Conservation (phyloP, 176 grass and related monocot genomes). For the Ensete glaucum region DNA sequence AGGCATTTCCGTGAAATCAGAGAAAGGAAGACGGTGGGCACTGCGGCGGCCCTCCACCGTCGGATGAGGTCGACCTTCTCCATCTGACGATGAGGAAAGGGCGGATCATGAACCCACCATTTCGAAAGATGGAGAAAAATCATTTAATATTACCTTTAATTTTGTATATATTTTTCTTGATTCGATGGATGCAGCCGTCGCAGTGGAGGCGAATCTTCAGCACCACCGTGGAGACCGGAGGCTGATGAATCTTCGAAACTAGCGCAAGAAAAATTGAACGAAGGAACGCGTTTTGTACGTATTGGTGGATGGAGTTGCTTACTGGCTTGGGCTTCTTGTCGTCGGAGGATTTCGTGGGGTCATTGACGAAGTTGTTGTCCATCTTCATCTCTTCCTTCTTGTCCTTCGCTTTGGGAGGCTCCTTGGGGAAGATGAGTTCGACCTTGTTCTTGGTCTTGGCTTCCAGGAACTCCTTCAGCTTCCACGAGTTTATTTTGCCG, state of each 20-base stretch:
- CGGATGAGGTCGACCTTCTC: too few relatives aligned
- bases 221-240: constrained; percentile 33
- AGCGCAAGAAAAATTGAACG: background rate
- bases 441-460: constrained; percentile 42
- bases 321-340: constrained; percentile 38
- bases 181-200: constrained; percentile 40
- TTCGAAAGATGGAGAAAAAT: background rate
- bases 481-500: constrained; percentile 35
- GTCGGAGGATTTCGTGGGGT: too few relatives aligned
- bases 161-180: constrained; percentile 32
- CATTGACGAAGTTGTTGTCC: background rate
- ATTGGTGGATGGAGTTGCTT: background rate
- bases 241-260: constrained; percentile 7
- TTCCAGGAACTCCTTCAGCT: constrained; percentile 60
- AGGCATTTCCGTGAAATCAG: background rate
- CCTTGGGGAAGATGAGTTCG: constrained; percentile 53
- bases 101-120: too few relatives aligned
- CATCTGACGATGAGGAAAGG: too few relatives aligned
- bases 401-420: constrained; percentile 29
- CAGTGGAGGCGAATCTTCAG: constrained; percentile 56
- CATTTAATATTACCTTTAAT: constrained; percentile 38
- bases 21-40: background rate
- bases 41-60: too few relatives aligned
- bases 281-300: background rate
- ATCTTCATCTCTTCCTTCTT: constrained; percentile 13